phyloP scores from a whole-genome alignment of 1,139 yeast species.

The Candida dubliniensis region DNA sequence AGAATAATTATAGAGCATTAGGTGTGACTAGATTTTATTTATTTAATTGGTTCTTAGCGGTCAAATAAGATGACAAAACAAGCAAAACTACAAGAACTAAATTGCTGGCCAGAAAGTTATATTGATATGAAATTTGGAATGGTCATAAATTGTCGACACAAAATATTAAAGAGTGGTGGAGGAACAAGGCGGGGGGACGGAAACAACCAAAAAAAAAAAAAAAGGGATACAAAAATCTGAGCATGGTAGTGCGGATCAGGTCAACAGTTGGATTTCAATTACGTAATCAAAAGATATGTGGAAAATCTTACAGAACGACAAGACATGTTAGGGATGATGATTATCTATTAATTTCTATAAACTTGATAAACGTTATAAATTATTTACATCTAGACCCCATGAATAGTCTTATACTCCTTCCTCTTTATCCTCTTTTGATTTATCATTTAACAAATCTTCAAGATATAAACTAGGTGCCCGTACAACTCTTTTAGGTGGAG shows the following conservation, averaged over 20 bases:
- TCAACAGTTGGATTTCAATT: neutral
- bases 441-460: slow-evolving; percentile 24
- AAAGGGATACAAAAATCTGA: neutral
- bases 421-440: neutral
- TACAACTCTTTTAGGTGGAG: slow-evolving; percentile 2
- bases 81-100: no score
- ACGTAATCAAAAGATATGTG: no score
- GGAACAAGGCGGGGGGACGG: neutral
- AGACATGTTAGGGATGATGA: no score
- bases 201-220: neutral
- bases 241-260: no score
- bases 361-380: no score
- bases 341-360: no score
- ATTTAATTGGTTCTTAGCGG: no score
- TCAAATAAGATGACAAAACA: no score
- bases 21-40: neutral
- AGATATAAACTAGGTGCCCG: slow-evolving; percentile 32
- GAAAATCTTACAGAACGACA: no score
- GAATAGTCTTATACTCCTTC: neutral
- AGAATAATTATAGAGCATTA: neutral
- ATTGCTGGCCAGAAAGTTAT: no score
- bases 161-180: neutral
- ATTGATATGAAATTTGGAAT: neutral
- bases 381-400: no score
- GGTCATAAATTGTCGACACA: neutral